These are phyloP conservation scores for Xerocomellus chrysenteron DNA, from an alignment of 768 basidiomycete genomes.

Conservation along the genomic window DNA sequence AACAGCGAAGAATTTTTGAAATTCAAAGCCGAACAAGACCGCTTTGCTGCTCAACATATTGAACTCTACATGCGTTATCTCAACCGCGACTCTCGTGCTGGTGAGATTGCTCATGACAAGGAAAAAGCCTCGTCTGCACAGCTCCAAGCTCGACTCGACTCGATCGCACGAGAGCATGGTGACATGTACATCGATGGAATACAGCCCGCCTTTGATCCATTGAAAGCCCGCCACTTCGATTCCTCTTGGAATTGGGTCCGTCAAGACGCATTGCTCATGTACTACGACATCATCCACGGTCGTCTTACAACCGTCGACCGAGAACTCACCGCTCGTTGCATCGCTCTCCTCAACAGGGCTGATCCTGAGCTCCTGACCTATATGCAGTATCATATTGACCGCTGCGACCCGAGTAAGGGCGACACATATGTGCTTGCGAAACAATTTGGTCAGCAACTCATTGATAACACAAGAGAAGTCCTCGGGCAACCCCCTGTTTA, in stretches of 20 bases:
- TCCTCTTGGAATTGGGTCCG: conserved; percentile 99
- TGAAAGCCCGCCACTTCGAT: conserved; percentile 98
- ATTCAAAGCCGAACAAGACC: conserved; percentile 91
- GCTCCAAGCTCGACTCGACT: conserved; percentile 85
- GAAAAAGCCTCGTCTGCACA: conserved; percentile 72
- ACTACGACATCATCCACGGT: conserved; percentile 97
- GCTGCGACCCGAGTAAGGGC: conserved; percentile 75
- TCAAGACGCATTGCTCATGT: conserved; percentile 95
- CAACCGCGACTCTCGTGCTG: conserved; percentile 87
- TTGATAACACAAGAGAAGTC: conserved; percentile 89
- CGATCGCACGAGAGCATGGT: conserved; percentile 88
- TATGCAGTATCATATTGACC: conserved; percentile 95
- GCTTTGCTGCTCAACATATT: conserved; percentile 89
- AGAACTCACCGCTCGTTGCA: conserved; percentile 95
- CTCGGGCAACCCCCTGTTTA: conserved; percentile 84
- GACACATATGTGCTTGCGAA: conserved; percentile 95
- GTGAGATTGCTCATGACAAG: conserved; percentile 84
- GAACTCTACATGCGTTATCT: conserved; percentile 98
- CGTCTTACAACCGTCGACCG: conserved; percentile 91
- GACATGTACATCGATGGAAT: conserved; percentile 93
- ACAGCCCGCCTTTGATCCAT: conserved; percentile 88
- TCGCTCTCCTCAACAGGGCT: conserved; percentile 95
- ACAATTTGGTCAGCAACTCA: conserved; percentile 93
- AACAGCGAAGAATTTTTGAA: conserved; percentile 98
- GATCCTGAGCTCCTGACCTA: conserved; percentile 89